Evolutionary conservation across 768 basidiomycete genomes (phyloP).

Genomic region (Lepiota brunneoincarnata): DNA sequence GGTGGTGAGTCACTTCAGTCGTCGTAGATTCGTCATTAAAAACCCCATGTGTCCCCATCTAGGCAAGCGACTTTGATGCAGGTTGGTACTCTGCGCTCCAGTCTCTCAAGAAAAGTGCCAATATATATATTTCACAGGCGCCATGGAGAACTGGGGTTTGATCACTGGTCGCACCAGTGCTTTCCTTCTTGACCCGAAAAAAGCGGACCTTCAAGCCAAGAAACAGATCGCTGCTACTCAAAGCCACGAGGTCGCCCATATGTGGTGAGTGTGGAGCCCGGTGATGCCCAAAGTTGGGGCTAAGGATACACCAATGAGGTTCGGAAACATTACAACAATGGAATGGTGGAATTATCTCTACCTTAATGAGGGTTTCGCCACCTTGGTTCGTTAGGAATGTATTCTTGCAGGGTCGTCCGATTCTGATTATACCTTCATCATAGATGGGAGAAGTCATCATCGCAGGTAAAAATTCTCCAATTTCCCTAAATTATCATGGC

Average conservation of each 20-base stretch:
- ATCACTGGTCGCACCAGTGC: conserved; percentile 87
- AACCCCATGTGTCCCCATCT: neutral
- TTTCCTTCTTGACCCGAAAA: conserved; percentile 77
- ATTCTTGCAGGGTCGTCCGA: neutral
- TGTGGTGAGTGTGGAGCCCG: conserved; percentile 49
- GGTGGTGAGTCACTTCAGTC: conserved; percentile 46
- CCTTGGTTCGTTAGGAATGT: conserved; percentile 49
- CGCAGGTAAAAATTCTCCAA: conserved; percentile 45
- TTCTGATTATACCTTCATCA: conserved; percentile 10
- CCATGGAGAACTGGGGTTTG: conserved; percentile 95
- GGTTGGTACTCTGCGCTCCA: conserved; percentile 34
- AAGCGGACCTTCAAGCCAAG: conserved; percentile 67
- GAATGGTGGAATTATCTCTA: conserved; percentile 89
- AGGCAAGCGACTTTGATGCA: conserved; percentile 87
- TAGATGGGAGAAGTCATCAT: conserved; percentile 90
- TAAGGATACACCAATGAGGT: conserved; percentile 44
- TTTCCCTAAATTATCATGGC: neutral
- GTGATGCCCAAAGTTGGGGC: neutral
- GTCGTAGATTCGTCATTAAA: neutral
- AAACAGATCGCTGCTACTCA: conserved; percentile 77
- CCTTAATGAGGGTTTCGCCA: conserved; percentile 87
- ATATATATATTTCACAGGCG: conserved; percentile 35
- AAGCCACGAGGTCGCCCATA: conserved; percentile 85
- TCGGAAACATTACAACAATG: conserved; percentile 93
- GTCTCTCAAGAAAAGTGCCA: neutral